Base-by-base conservation (phyloP, 768 basidiomycete genomes). In the Kwoniella pini region DNA sequence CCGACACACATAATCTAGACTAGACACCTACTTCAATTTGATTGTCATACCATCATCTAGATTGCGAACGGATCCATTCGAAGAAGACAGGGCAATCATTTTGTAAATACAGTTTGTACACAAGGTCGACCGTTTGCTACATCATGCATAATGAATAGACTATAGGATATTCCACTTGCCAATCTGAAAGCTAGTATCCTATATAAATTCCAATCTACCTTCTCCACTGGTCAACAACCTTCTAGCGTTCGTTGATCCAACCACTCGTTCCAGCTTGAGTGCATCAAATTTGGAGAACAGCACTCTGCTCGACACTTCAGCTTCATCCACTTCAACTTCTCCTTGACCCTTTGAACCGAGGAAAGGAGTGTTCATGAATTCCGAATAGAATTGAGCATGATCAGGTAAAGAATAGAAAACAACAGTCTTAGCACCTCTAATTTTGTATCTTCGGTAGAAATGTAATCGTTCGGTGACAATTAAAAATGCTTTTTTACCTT, bases 401-500 rank as follows among this genome's bases (percentile, higher is more conserved):
- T 90, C 86, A 0, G 96, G 96, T 31, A 89, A 89, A 0, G 86
- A 88, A 73, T 97, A 99, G 81, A 97, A 98, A 42, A 98, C 82
- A 67, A 96, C 78, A 70, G 96, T 98, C 51, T 89, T 87, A 60
- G 91, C 90, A 5, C 95, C 96, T 67, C 93, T 83, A 51, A 98
- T 85, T 68, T 90, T 91, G 81, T 98, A 98, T 58, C 92, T 91
- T 64, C 90, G 85, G 83, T 91, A 97, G 78, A 98, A 99, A 79
- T 99, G 94, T 82, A 97, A 98, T n/a, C 96, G 86, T 75, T 99
- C 96, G 69, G 90, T 95, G 72, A 97, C 82, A 63, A 98, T 82
- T 28, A 99, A 78, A 82, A 98, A 91, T 0, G 88, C 82, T 67
- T 88, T 91, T 68, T 88, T 87, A 40, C 90, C 90, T 21, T 82